Base-by-base conservation (phyloP, 495 filamentous ascomycete species). In the Trichoderma parareesei region DNA sequence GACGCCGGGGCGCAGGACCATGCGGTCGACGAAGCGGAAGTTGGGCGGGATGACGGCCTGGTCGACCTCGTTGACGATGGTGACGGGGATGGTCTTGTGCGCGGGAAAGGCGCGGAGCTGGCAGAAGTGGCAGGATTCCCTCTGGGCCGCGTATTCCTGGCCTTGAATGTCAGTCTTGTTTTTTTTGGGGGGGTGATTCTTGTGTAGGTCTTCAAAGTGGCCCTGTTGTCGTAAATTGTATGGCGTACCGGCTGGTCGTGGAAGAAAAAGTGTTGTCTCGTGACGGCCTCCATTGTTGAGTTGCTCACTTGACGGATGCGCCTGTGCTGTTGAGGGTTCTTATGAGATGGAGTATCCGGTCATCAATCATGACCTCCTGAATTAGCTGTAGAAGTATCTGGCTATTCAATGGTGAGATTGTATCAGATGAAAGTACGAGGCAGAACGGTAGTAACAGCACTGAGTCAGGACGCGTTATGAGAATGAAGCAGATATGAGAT, bases 11-110 rank as follows among this genome's bases (percentile, higher is more conserved):
- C 74, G 66, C 14, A 82, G 71, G 7, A 81, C 65, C 4, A 78
- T 78, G 2, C 71, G 64, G 35, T 84, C 77, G 64, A 85, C 77
- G 66, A 88, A 84, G 0, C 75, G 73, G 67, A 88, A 88, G 38
- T 80, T 69, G 0, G 77, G 73, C 16, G 82, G 77, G 44, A 79
- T 74, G 46, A 70, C 72, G 27, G 69, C 71, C 40, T 79, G 70
- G 57, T 78, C 79, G 37, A 73, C 69, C 0, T 70, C 71, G 65
- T 86, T 85, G 44, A 78, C 69, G 38, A 86, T 75, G 2, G 77
- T 76, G 38, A 85, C 76, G 0, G 80, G 80, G 33, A 70, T 71
- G 0, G 59, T 63, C 2, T 68, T 14, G 61, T 78, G 79, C 0
- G 72, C 78, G 9, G 73, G 67, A 62, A 81, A 83, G 1, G 72